Evolutionary conservation across 495 filamentous ascomycete genomes (phyloP).

Genomic region (Annulohypoxylon nitens): DNA sequence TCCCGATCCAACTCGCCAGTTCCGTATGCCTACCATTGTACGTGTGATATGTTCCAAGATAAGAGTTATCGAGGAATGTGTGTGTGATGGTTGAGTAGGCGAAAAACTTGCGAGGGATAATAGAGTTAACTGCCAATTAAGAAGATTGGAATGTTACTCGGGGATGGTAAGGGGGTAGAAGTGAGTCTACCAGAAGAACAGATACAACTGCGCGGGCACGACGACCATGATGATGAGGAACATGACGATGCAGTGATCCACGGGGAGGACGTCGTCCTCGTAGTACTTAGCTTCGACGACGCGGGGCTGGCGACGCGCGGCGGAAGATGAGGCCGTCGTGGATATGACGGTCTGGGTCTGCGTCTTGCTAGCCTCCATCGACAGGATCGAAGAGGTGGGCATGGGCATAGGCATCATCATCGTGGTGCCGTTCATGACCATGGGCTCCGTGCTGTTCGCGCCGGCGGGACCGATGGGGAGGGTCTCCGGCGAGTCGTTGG

Average conservation of each 20-base stretch:
- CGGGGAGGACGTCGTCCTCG: not conserved
- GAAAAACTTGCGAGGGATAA: not conserved
- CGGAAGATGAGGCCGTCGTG: not conserved
- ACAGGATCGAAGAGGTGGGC: not conserved
- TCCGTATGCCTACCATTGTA: not conserved
- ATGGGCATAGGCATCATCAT: not conserved
- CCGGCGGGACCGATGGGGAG: not conserved
- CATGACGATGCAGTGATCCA: not conserved
- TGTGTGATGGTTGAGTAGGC: not conserved
- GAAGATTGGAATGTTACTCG: not conserved
- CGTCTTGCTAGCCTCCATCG: not conserved
- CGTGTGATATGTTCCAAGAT: not conserved
- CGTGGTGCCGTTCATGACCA: not conserved
- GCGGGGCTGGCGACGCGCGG: not conserved
- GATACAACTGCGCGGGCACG: too few relatives aligned
- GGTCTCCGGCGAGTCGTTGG: not conserved
- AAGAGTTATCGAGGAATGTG: not conserved
- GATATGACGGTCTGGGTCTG: not conserved
- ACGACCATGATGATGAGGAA: not conserved
- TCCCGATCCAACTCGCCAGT: conserved; percentile 3
- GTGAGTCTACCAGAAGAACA: not conserved
- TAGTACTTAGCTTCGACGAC: not conserved
- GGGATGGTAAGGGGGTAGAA: not conserved
- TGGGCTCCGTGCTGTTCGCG: not conserved
- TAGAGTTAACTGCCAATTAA: not conserved